These are phyloP conservation scores for Tetrahymena borealis DNA, from an alignment of 73 alveolate species.

Conservation along the genomic window DNA sequence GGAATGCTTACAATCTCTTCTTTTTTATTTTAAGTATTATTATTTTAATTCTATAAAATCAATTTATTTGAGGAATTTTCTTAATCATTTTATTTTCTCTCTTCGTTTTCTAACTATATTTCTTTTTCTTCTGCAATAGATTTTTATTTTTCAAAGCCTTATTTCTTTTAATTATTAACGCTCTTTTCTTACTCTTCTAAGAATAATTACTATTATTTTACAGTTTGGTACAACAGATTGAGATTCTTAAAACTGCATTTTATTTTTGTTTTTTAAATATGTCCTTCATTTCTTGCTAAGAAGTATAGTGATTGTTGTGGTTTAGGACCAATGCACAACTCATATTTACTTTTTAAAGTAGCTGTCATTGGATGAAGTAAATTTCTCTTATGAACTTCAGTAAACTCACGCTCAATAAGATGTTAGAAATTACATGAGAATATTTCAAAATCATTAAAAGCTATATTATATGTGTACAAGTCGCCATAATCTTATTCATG, in stretches of 20 bases:
- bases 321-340: not conserved
- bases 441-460: not conserved
- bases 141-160: not conserved
- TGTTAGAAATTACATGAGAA: not conserved
- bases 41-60: not conserved
- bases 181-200: not conserved
- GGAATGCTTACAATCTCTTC: not conserved
- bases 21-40: not conserved
- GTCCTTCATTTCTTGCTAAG: not conserved
- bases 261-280: not conserved
- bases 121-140: not conserved
- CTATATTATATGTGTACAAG: not conserved
- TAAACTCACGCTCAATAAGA: not conserved
- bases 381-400: not conserved
- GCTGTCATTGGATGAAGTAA: not conserved
- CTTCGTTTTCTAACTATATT: not conserved
- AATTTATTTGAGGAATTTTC: too few species aligned
- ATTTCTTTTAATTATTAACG: not conserved
- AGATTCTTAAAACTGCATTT: not conserved
- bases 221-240: not conserved
- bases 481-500: not conserved
- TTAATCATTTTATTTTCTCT: not conserved
- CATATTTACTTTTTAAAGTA: not conserved
- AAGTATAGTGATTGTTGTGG: not conserved
- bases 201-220: not conserved